Evolutionary conservation across 2,329 filamentous ascomycete species (phyloP).

Genomic region (Claviceps sorghi): DNA sequence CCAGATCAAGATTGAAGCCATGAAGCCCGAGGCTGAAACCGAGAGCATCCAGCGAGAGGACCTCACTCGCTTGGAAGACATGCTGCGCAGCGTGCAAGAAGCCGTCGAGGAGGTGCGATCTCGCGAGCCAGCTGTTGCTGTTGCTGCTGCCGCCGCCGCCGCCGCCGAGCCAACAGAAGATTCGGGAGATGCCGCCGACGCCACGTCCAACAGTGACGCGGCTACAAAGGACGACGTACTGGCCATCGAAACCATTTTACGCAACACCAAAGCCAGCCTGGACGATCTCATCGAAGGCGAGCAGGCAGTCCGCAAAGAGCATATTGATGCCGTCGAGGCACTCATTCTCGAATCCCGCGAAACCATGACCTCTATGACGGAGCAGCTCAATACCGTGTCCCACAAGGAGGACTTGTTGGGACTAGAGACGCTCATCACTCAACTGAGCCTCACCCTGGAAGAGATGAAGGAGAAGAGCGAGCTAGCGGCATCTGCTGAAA

Average conservation of each 20-base stretch:
- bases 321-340: slow-evolving; percentile 50
- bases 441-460: slow-evolving; percentile 61
- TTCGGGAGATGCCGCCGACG: slow-evolving; percentile 8
- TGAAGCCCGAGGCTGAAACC: slow-evolving; percentile 21
- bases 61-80: slow-evolving; percentile 38
- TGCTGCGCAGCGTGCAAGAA: slow-evolving; percentile 32
- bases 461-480: slow-evolving; percentile 50
- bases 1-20: slow-evolving; percentile 61
- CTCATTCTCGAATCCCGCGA: slow-evolving; percentile 61
- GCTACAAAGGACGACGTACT: slow-evolving; percentile 63
- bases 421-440: slow-evolving; percentile 64
- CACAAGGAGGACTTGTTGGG: slow-evolving; percentile 66
- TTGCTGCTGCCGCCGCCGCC: slow-evolving; percentile 2
- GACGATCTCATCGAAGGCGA: slow-evolving; percentile 67
- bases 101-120: slow-evolving; percentile 31
- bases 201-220: slow-evolving; percentile 18
- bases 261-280: slow-evolving; percentile 75
- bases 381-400: slow-evolving; percentile 54
- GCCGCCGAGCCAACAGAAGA: slow-evolving; percentile 9
- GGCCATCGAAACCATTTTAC: slow-evolving; percentile 77
- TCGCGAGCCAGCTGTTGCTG: slow-evolving; percentile 12
- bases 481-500: slow-evolving; percentile 33
- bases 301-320: slow-evolving; percentile 51
- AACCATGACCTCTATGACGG: slow-evolving; percentile 48
- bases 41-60: slow-evolving; percentile 35